Base-by-base conservation (phyloP, 768 basidiomycete species). In the Boletus eberwhitei region DNA sequence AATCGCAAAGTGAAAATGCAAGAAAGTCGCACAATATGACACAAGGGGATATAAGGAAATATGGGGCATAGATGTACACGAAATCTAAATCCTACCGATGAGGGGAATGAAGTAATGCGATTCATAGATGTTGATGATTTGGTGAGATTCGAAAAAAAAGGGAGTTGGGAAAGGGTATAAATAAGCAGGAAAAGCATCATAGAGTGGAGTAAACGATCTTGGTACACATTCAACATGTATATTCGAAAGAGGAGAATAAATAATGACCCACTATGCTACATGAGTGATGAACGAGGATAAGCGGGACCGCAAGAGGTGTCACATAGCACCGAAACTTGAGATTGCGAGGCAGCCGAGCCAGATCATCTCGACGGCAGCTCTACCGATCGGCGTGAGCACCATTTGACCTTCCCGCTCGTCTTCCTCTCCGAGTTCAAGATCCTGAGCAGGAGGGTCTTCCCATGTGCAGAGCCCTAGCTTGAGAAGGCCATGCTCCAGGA, bases 401-500 rank as follows among this genome's bases (percentile, higher is more conserved):
- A 77, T 67, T 36, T 79, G 74, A 11, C 72, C 68, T 46, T 82
- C 79, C 46, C 71, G 70, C 41, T 71, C 74, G 9, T 74, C 73
- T 50, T 73, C 77, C 44, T 79, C 24, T 26, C 24, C 79, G 9
- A 74, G 69, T 34, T 73, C 73, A 17, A 50, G 44, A 1, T 55
- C 48, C 5, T 61, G 57, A 8, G 31, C 19, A 13, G 62, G 31
- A 1, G 52, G 14, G 7, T 66, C 64, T 65, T 72, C 71, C 24
- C 42, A 46, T 19, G 59, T 63, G 61, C 86, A 85, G 57, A 94
- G 72, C 0, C 90, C 90, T 52, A 95, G 77, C 67, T 84, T 82
- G 59, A 83, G 78, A 50, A 94, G 76, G 0, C 90, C 92, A 46
- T 95, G 86, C 0, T 87, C 81, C n/a, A 85, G 69, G 57, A 95